Evolutionary conservation across 345 rosid genomes (phyloP).

Genomic region (Odontarrhena argentea): DNA sequence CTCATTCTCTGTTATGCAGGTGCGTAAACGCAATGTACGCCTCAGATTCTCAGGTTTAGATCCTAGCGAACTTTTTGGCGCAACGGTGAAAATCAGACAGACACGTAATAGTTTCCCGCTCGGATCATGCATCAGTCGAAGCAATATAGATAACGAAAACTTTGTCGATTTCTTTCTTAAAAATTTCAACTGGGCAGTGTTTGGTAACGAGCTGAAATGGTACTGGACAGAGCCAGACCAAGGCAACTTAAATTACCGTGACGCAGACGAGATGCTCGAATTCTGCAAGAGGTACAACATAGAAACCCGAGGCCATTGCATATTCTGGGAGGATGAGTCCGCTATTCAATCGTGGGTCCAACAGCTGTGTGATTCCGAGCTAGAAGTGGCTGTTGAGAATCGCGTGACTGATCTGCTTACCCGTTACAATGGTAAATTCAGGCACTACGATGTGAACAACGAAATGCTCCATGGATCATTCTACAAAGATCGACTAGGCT

Average conservation of each 20-base stretch:
- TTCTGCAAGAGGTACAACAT: constrained; percentile 64
- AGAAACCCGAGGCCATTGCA: constrained; percentile 80
- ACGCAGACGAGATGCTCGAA: constrained; percentile 87
- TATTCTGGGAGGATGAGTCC: constrained; percentile 95
- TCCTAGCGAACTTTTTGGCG: constrained; percentile 49
- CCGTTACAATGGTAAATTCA: constrained; percentile 80
- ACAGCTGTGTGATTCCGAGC: constrained; percentile 54
- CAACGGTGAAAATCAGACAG: constrained; percentile 62
- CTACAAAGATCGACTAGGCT: constrained; percentile 65
- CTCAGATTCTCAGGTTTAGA: constrained; percentile 62
- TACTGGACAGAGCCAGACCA: constrained; percentile 88
- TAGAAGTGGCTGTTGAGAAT: constrained; percentile 64
- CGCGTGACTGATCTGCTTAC: constrained; percentile 72
- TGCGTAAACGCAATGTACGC: constrained; percentile 76
- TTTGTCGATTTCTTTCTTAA: constrained; percentile 73
- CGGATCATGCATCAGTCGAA: constrained; percentile 82
- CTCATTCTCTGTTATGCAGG: constrained; percentile 49
- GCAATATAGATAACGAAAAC: constrained; percentile 88
- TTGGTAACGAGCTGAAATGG: constrained; percentile 96
- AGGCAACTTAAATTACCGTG: constrained; percentile 75
- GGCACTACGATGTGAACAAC: constrained; percentile 93
- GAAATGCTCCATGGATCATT: constrained; percentile 98
- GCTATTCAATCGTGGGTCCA: constrained; percentile 82
- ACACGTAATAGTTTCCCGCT: constrained; percentile 72
- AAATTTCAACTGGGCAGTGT: constrained; percentile 92